Base-by-base conservation (phyloP, 2,329 filamentous ascomycete species). In the Cladophialophora chaetospira region DNA sequence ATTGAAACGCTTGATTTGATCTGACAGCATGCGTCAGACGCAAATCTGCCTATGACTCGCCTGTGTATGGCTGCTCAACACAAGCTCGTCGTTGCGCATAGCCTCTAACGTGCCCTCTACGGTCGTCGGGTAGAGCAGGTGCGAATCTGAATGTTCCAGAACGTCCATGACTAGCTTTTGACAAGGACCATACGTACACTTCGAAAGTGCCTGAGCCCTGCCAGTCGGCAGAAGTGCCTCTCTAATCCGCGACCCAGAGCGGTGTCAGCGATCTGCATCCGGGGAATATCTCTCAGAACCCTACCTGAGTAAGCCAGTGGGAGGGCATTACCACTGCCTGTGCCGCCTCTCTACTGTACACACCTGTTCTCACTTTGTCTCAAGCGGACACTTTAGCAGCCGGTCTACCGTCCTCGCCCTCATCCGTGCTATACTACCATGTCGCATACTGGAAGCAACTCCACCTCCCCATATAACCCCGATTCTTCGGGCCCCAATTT, bases 401-500 rank as follows among this genome's bases (percentile, higher is more conserved):
- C 11, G 13, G 19, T 44, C 3, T 26, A 21, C 23, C 36, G 36
- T 40, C 36, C 36, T 40, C 17, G 17, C 17, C 6, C 10, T 40
- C 36, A 19, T 40, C 36, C 36, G 17, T 11, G 17, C 17, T 4
- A 11, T 19, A 40, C 13, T 29, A 26, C 21, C 28, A 53, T 60
- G 48, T 53, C 48, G n/a, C 57, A 35, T 19, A 23, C 57, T 31
- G 21, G 42, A 26, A 63, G 61, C 42, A 57, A 31, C 38, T 59
- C 60, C 46, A 57, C 56, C 23, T 62, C 60, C 28, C 60, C 60
- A 21, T 62, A 58, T 51, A 54, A 62, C 53, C 25, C 48, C 6
- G 60, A 62, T 33, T 44, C 50, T 8, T 43, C 45, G 11, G 53
- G 47, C 8, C 6, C 51, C 19, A 11, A 21, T n/a, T 62, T 67